Conservation (phyloP, 2,329 filamentous ascomycete species). For the Paraphaeosphaeria sporulosa region DNA sequence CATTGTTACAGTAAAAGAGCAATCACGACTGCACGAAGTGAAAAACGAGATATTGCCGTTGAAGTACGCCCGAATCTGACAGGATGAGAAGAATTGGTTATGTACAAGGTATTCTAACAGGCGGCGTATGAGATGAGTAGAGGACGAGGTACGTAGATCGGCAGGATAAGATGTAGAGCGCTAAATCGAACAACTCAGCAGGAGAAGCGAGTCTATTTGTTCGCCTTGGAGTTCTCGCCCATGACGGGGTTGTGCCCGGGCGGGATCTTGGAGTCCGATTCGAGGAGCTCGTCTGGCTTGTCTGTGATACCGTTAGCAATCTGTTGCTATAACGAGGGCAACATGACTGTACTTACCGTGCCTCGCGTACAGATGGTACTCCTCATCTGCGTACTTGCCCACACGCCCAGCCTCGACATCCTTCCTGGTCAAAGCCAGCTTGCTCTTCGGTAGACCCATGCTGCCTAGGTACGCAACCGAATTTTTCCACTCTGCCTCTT, state of each 20-base stretch:
- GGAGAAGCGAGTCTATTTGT: constrained; percentile 52
- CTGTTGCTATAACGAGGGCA: neutral
- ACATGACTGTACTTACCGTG: constrained; percentile 53
- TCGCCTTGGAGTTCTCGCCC: constrained; percentile 54
- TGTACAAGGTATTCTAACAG: constrained; percentile 3
- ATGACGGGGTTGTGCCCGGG: constrained; percentile 56
- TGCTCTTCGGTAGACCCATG: constrained; percentile 68
- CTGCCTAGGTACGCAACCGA: constrained; percentile 65
- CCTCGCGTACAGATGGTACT: constrained; percentile 58
- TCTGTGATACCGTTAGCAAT: constrained; percentile 45
- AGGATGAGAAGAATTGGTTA: neutral
- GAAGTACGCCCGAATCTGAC: neutral
- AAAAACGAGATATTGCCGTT: neutral
- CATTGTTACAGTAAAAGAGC: neutral
- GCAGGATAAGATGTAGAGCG: neutral
- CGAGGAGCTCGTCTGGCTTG: constrained; percentile 61
- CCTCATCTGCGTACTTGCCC: constrained; percentile 55
- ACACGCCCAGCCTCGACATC: constrained; percentile 65
- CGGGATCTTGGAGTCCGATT: constrained; percentile 57
- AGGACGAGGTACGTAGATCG: neutral
- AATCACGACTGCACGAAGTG: neutral
- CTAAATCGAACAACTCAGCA: neutral
- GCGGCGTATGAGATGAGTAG: neutral
- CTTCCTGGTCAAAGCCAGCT: constrained; percentile 62
- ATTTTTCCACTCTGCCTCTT: constrained; percentile 83